Evolutionary conservation across 1,139 yeast genomes (phyloP).

Genomic region (Meyerozyma athensensis): DNA sequence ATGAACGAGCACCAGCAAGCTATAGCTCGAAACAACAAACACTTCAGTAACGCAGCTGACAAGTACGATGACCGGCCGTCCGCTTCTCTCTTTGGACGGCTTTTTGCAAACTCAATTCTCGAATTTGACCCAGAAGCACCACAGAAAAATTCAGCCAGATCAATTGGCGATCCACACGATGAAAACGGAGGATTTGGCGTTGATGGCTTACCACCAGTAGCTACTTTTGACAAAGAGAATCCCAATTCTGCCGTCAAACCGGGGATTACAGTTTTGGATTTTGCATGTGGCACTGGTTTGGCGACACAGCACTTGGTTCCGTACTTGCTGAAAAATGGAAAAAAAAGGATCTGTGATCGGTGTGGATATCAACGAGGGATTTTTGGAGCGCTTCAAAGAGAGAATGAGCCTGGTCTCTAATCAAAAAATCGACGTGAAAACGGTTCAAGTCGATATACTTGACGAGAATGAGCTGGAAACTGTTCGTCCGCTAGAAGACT

Average conservation of each 20-base stretch:
- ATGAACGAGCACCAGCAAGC: too few relatives aligned
- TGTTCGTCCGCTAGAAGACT: slow-evolving; percentile 14
- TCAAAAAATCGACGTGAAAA: slow-evolving; percentile 6
- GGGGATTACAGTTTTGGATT: slow-evolving; percentile 31
- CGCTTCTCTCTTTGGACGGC: slow-evolving; percentile 13
- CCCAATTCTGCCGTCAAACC: slow-evolving; percentile 20
- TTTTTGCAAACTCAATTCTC: slow-evolving; percentile 20
- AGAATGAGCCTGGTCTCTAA: slow-evolving; percentile 9
- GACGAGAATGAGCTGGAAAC: slow-evolving; percentile 16
- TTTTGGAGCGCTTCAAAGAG: slow-evolving; percentile 21
- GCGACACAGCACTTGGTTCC: slow-evolving; percentile 28
- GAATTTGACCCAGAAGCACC: slow-evolving; percentile 17
- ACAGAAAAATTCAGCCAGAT: slow-evolving; percentile 12
- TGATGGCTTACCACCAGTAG: slow-evolving; percentile 13
- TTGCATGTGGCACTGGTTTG: slow-evolving; percentile 45
- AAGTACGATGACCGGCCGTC: not conserved
- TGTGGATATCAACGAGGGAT: slow-evolving; percentile 31
- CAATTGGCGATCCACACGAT: slow-evolving; percentile 16
- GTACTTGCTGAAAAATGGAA: slow-evolving; percentile 16
- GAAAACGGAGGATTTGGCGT: slow-evolving; percentile 12
- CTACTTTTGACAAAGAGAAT: slow-evolving; percentile 8
- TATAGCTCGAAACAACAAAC: too few relatives aligned
- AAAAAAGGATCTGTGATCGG: slow-evolving; percentile 25
- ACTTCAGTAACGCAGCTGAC: not conserved
- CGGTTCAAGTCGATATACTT: slow-evolving; percentile 24